Base-by-base conservation (phyloP, 257 asterid species). In the Apocynum venetum region DNA sequence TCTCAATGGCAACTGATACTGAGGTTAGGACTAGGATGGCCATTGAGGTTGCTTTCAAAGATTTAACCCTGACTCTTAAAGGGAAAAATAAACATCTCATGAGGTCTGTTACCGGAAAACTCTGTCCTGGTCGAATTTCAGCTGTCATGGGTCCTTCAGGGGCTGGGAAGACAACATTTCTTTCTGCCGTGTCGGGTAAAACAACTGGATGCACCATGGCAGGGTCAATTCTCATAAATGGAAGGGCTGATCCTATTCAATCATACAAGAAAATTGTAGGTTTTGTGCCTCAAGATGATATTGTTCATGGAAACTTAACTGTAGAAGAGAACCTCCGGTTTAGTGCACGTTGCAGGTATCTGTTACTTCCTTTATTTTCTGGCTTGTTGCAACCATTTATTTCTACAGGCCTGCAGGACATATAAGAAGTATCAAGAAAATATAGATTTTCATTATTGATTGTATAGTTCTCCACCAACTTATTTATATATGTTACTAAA, bases 91-190 rank as follows among this genome's bases (percentile, higher is more conserved):
- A 83, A 76, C 92, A 94, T 87, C 87, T 94, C 80, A 87, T 94
- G 97, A 94, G 97, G 88, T 85, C 86, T 78, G 97, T 94, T 81
- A 86, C 90, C 13, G 98, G 98, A 82, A 92, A 87, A 82, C 61
- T 94, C 66, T 75, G 78, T 66, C 97, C 98, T 40, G 97, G 98
- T 41, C 89, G 96, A 76, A 88, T 94, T 78, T 85, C 98, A 52
- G 97, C 98, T 51, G 97, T 94, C 83, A 92, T 94, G 98, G 98
- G 98, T 57, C 98, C 98, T 76, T 94, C 98, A 25, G 98, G 98
- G 69, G 98, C 98, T 6, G 98, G 98, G 74, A 94, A 94, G 82
- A 94, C 98, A 51, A 92, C 98, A 2, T 94, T 94, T 88, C 97
- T 94, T 82, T 89, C 97, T 77, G 97, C 98, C 12, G 96, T 94